Evolutionary conservation across 805 yeast species (phyloP).

Genomic region (Wickerhamiella occidentalis): DNA sequence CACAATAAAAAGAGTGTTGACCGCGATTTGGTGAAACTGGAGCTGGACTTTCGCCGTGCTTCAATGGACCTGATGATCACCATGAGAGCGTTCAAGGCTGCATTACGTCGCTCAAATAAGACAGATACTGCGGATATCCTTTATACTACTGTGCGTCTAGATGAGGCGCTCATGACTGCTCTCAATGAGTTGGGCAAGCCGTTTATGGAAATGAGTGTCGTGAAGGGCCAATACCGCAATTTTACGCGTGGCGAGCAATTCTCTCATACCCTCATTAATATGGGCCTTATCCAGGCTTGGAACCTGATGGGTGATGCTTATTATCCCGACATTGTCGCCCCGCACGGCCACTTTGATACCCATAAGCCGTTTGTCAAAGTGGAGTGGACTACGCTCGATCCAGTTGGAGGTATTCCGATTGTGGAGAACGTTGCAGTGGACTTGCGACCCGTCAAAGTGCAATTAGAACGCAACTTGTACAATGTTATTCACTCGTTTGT

Average conservation of each 20-base stretch:
- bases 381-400: conserved; percentile 68
- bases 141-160: conserved; percentile 48
- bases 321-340: conserved; percentile 61
- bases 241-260: conserved; percentile 55
- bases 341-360: conserved; percentile 26
- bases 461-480: conserved; percentile 61
- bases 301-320: conserved; percentile 45
- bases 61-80: conserved; percentile 26
- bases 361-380: conserved; percentile 33
- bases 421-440: conserved; percentile 49
- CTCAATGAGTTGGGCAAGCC: conserved; percentile 48
- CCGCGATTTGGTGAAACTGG: conserved; percentile 22
- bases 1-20: conserved; percentile 8
- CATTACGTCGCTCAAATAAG: conserved; percentile 24
- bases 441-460: conserved; percentile 56
- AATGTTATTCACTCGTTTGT: conserved; percentile 50
- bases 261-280: conserved; percentile 45
- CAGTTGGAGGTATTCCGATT: conserved; percentile 86
- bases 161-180: conserved; percentile 59
- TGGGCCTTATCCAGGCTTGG: conserved; percentile 55
- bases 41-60: conserved; percentile 24
- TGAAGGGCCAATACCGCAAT: conserved; percentile 48
- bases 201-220: conserved; percentile 57
- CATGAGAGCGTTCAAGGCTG: conserved; percentile 28
- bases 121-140: conserved; percentile 25